Conservation (phyloP, 2,329 filamentous ascomycete genomes). For the Celoporthe dispersa region DNA sequence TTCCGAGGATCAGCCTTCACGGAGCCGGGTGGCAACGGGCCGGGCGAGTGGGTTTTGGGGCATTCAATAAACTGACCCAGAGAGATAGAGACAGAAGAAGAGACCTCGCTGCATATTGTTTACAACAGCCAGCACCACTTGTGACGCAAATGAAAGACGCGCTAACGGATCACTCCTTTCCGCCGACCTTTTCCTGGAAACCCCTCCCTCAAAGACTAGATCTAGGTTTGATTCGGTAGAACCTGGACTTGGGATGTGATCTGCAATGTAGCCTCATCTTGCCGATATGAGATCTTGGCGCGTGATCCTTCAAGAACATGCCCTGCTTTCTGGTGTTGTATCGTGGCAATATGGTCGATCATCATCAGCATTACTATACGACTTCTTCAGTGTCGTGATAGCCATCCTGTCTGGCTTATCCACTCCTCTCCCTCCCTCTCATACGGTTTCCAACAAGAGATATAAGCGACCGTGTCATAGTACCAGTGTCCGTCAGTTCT, state of each 20-base stretch:
- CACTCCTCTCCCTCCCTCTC: not conserved
- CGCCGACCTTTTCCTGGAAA: not conserved
- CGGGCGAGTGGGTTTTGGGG: not conserved
- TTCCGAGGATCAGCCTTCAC: slow-evolving; percentile 7
- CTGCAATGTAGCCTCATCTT: not conserved
- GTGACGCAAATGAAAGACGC: not conserved
- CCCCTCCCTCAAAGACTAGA: not conserved
- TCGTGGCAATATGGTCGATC: not conserved
- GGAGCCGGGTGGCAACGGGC: not conserved
- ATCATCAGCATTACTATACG: not conserved
- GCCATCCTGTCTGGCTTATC: not conserved
- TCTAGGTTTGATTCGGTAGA: not conserved
- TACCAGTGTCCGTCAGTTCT: not conserved
- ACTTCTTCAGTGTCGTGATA: not conserved
- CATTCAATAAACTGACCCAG: not conserved
- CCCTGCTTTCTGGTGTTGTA: not conserved
- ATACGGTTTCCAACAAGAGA: not conserved
- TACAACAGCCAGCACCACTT: not conserved
- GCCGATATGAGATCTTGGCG: not conserved
- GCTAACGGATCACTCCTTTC: not conserved
- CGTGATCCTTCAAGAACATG: not conserved
- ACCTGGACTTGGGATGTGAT: not conserved
- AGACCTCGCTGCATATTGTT: not conserved
- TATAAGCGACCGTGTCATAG: not conserved
- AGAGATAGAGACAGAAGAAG: not conserved